Evolutionary conservation across 345 rosid species (phyloP).

Genomic region (Leavenworthia alabamica): DNA sequence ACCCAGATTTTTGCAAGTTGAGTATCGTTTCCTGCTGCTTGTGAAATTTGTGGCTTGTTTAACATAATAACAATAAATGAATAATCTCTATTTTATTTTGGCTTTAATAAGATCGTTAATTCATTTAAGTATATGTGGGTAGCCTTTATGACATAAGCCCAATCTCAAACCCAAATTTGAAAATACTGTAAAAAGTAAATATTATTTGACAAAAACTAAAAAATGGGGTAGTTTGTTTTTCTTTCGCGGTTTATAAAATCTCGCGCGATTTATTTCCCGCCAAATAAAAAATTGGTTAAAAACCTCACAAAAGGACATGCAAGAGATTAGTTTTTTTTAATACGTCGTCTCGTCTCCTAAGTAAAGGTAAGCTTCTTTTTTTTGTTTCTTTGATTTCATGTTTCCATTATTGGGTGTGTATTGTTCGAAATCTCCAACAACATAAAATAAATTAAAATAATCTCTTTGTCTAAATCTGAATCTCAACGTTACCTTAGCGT

Average conservation of each 20-base stretch:
- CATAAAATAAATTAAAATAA: background rate
- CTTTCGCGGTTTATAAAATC: background rate
- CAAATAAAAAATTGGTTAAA: background rate
- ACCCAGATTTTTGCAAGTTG: background rate
- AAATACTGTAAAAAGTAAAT: no score
- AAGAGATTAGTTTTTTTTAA: background rate
- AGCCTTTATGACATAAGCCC: background rate
- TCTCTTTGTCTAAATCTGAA: background rate
- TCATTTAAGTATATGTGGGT: background rate
- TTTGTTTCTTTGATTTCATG: no score
- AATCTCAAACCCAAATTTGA: background rate
- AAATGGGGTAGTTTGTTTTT: no score
- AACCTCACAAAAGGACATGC: background rate
- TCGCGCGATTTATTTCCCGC: constrained; percentile 10
- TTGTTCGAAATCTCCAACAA: background rate
- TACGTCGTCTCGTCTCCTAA: background rate
- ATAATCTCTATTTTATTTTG: background rate
- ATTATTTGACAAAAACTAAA: background rate
- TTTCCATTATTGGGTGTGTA: background rate
- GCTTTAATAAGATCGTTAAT: background rate
- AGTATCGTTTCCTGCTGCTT: background rate
- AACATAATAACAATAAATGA: background rate
- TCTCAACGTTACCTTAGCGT: background rate
- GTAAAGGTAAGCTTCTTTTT: background rate
- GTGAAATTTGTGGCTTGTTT: background rate